Base-by-base conservation (phyloP, 2,329 filamentous ascomycete genomes). In the Aureobasidium melanogenum region DNA sequence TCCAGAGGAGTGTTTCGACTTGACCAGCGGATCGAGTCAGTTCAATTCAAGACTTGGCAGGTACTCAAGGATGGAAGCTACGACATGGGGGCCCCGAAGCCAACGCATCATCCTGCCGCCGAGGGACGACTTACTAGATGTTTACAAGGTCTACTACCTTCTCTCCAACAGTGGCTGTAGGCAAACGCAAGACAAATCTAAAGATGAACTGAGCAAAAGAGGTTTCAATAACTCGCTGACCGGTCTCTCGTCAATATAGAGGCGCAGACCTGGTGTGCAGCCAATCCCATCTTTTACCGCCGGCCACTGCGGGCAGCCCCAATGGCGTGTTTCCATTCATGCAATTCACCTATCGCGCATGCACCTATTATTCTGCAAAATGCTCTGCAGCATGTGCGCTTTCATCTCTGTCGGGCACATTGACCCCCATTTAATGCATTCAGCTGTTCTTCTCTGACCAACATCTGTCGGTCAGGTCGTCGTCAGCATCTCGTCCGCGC, bases 11-110 rank as follows among this genome's bases (percentile, higher is more conserved):
- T 43, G 52, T 44, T 32, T 56, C 24, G 38, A 44, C 24, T 44
- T 41, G 39, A 26, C 52, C 38, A 44, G 52, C 52, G 30, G 54
- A 41, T 47, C 54, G 54, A 57, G 54, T 47, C 39, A 47, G 41
- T 17, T 43, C 54, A 57, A 38, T 57, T 36, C 39, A 15, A 57
- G 54, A 57, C 54, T 57, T 57, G 54, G 54, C 54, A 57, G 54
- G 54, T 57, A 57, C 54, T 57, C 26, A 32, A 24, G 39, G 34
- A 55, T 38, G 51, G 52, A 55, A 56, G 52, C 52, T 56, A 56
- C 52, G 26, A 56, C 28, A 56, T 56, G 38, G 39, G 39, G 52
- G n/a, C 44, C 44, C 44, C 24, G 44, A 57, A 47, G 54, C 54
- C 52, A 34, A 57, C 54, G 54, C 54, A 57, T 57, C 54, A 57